Percentiles rank a stretch among this genome's conserved stretches.
Conservation (phyloP, 2,329 filamentous ascomycete species). For the Phoma sp. region DNA sequence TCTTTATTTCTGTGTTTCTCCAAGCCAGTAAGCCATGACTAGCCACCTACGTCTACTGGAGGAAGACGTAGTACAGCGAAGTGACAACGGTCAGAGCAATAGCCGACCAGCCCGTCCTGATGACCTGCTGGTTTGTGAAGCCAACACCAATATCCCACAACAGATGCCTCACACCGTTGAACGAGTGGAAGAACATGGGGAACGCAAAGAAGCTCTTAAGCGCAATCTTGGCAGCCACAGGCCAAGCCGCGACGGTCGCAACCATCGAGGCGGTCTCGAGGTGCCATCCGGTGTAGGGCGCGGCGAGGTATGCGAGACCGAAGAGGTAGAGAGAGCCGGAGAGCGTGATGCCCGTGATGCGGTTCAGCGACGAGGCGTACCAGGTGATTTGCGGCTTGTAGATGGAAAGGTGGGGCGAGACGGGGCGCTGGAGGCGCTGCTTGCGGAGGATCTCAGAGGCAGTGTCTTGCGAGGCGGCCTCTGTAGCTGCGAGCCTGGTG, state of each 20-base stretch:
- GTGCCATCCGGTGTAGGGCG: constrained; percentile 76
- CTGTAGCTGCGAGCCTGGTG: constrained; percentile 59
- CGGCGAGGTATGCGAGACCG: constrained; percentile 78
- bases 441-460: constrained; percentile 72
- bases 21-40: not conserved
- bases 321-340: constrained; percentile 80
- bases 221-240: constrained; percentile 63
- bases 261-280: constrained; percentile 69
- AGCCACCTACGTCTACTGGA: constrained; percentile 18
- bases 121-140: constrained; percentile 69
- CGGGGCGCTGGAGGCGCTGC: constrained; percentile 81
- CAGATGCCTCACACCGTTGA: constrained; percentile 76
- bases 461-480: constrained; percentile 62
- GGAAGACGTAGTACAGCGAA: constrained; percentile 42
- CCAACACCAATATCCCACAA: constrained; percentile 70
- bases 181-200: constrained; percentile 71
- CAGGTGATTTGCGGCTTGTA: constrained; percentile 88
- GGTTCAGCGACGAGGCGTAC: constrained; percentile 77
- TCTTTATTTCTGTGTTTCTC: constrained; percentile 15
- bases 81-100: constrained; percentile 61
- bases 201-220: constrained; percentile 66
- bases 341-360: constrained; percentile 79
- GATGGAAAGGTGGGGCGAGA: constrained; percentile 84
- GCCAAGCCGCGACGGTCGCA: constrained; percentile 68
- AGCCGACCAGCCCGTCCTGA: constrained; percentile 68